A percentile compares a stretch with the other conserved stretches of the same genome.
Conservation (phyloP, 345 rosid species). For the Sonneratia caseolaris region DNA sequence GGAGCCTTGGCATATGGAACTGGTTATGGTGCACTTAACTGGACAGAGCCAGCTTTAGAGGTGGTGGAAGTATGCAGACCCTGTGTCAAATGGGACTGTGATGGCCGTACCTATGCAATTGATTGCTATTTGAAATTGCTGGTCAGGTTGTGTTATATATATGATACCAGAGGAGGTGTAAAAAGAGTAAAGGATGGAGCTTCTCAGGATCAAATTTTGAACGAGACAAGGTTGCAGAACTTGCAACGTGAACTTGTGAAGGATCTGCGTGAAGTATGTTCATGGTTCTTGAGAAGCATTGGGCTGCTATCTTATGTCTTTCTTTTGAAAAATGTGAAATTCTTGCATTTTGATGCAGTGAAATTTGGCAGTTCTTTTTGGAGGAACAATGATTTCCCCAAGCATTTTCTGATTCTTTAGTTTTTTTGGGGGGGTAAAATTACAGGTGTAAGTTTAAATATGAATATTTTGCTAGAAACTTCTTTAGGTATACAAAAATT, state of each 20-base stretch:
- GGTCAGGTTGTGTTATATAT: constrained; percentile 87
- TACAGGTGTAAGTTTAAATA: background rate
- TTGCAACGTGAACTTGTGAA: constrained; percentile 86
- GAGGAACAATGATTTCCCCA: background rate
- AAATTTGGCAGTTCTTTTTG: background rate
- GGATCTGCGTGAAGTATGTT: constrained; percentile 74
- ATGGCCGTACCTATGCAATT: constrained; percentile 47
- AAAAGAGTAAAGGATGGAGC: constrained; percentile 97
- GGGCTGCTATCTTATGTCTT: background rate
- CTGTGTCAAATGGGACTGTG: too few species aligned
- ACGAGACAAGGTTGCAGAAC: constrained; percentile 88
- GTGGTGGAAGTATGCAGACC: too few species aligned
- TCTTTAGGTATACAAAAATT: background rate
- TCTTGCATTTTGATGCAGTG: background rate
- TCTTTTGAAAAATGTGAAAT: background rate
- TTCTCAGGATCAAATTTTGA: constrained; percentile 90
- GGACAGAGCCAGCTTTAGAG: too few species aligned
- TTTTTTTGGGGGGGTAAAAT: background rate
- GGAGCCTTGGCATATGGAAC: constrained; percentile 99
- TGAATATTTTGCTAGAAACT: background rate
- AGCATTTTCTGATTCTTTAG: background rate
- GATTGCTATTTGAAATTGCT: constrained; percentile 95
- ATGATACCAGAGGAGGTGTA: constrained; percentile 95
- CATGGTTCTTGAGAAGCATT: constrained; percentile 6
- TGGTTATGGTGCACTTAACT: constrained; percentile 89